These are phyloP conservation scores for Vigna mungo DNA, from an alignment of 306 rosid genomes.

Conservation along the genomic window DNA sequence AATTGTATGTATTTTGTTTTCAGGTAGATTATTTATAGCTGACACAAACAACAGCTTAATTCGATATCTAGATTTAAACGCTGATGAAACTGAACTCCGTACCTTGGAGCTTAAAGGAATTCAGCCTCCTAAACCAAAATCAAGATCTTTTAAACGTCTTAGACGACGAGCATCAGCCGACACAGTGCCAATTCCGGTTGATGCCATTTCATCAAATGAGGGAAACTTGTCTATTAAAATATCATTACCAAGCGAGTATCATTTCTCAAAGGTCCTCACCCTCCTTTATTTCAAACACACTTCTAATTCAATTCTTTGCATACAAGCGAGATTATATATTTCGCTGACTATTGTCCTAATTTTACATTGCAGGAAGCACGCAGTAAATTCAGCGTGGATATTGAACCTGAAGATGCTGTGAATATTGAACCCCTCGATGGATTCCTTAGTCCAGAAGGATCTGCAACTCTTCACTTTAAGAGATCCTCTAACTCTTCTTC, in stretches of 20 bases:
- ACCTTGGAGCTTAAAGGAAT: conserved; percentile 89
- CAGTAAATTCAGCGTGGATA: conserved; percentile 78
- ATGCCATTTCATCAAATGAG: conserved; percentile 72
- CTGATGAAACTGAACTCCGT: conserved; percentile 55
- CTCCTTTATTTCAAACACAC: conserved; percentile 27
- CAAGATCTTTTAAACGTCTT: conserved; percentile 71
- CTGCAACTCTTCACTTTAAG: conserved; percentile 75
- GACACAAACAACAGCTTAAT: conserved; percentile 93
- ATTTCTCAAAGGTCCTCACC: conserved; percentile 84
- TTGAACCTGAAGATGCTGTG: conserved; percentile 80
- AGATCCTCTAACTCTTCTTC: conserved; percentile 71
- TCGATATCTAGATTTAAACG: conserved; percentile 79
- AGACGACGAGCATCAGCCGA: conserved; percentile 80
- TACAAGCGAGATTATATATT: conserved; percentile 16
- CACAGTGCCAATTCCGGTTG: conserved; percentile 63
- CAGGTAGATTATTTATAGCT: conserved; percentile 87
- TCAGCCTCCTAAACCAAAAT: conserved; percentile 76
- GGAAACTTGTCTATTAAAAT: conserved; percentile 74
- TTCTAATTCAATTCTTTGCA: conserved; percentile 13
- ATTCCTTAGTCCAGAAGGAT: conserved; percentile 79
- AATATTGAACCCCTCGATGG: conserved; percentile 82
- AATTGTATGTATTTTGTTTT: conserved; percentile 25
- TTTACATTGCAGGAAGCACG: conserved; percentile 83
- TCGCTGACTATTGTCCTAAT: conserved; percentile 32
- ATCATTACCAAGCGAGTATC: conserved; percentile 80